Conservation (phyloP, 2,329 filamentous ascomycete genomes). For the Trichoderma sp. region DNA sequence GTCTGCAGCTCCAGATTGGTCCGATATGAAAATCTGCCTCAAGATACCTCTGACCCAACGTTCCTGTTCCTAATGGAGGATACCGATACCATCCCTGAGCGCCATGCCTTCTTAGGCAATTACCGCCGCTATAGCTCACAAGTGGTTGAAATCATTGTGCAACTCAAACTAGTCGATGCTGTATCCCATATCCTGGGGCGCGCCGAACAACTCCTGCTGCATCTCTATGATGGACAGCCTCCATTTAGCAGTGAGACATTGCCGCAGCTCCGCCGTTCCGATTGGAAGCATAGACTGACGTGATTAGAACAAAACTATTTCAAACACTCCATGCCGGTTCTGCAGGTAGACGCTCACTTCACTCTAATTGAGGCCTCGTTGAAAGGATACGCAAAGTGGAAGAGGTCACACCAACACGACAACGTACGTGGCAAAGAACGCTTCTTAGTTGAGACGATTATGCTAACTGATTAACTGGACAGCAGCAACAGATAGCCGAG, state of each 20-base stretch:
- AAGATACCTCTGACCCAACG: slow-evolving; percentile 78
- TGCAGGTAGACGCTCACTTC: slow-evolving; percentile 85
- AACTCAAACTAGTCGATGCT: slow-evolving; percentile 79
- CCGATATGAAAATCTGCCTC: slow-evolving; percentile 82
- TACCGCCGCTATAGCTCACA: slow-evolving; percentile 89
- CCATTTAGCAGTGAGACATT: slow-evolving; percentile 62
- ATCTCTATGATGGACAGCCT: slow-evolving; percentile 71
- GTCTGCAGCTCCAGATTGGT: slow-evolving; percentile 81
- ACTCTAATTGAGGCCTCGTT: slow-evolving; percentile 85
- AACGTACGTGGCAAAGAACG: slow-evolving; percentile 31
- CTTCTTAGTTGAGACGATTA: neutral
- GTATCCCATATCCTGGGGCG: slow-evolving; percentile 83
- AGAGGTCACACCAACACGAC: slow-evolving; percentile 35
- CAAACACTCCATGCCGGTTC: slow-evolving; percentile 69
- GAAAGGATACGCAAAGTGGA: slow-evolving; percentile 87
- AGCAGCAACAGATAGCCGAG: slow-evolving; percentile 55
- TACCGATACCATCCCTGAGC: slow-evolving; percentile 90
- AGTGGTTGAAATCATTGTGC: slow-evolving; percentile 83
- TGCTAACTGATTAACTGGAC: slow-evolving; percentile 33
- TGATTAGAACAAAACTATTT: slow-evolving; percentile 58
- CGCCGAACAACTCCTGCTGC: slow-evolving; percentile 71
- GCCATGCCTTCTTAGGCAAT: slow-evolving; percentile 93
- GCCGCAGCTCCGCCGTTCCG: neutral
- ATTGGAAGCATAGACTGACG: slow-evolving; percentile 18
- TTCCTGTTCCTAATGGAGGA: slow-evolving; percentile 86